Conservation (phyloP, 352 stramenopile genomes). For the Pythium oligandrum region DNA sequence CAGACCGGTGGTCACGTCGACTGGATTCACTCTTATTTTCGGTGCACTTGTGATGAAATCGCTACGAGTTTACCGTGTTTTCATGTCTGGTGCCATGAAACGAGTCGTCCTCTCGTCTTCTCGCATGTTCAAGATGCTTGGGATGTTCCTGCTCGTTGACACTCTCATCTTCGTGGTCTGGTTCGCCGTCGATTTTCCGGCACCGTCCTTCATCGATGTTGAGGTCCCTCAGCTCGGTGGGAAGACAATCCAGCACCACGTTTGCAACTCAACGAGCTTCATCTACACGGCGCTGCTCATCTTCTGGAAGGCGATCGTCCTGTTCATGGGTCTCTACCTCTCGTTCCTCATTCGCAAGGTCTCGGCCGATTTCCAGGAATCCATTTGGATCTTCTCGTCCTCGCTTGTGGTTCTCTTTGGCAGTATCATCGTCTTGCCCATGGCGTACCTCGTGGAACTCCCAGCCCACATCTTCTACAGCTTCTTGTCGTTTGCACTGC, state of each 20-base stretch:
- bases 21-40: slow-evolving; percentile 47
- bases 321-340: slow-evolving; percentile 30
- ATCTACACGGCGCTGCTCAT: slow-evolving; percentile 50
- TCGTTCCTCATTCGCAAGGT: slow-evolving; percentile 51
- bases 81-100: slow-evolving; percentile 41
- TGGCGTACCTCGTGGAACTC: slow-evolving; percentile 44
- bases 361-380: slow-evolving; percentile 45
- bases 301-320: slow-evolving; percentile 54
- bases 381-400: slow-evolving; percentile 49
- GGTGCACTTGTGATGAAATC: slow-evolving; percentile 43
- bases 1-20: slow-evolving; percentile 26
- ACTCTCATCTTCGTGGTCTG: slow-evolving; percentile 32
- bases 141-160: slow-evolving; percentile 30
- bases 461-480: slow-evolving; percentile 27
- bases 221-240: slow-evolving; percentile 21
- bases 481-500: slow-evolving; percentile 27
- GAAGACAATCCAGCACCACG: slow-evolving; percentile 22
- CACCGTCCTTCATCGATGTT: slow-evolving; percentile 18
- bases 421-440: slow-evolving; percentile 31
- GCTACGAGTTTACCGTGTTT: slow-evolving; percentile 51
- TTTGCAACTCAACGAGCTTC: slow-evolving; percentile 35
- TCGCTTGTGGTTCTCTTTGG: slow-evolving; percentile 34
- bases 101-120: slow-evolving; percentile 27
- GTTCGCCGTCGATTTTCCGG: slow-evolving; percentile 30
- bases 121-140: slow-evolving; percentile 36